Conservation (phyloP, 306 rosid species). For the Datisca glomerata region DNA sequence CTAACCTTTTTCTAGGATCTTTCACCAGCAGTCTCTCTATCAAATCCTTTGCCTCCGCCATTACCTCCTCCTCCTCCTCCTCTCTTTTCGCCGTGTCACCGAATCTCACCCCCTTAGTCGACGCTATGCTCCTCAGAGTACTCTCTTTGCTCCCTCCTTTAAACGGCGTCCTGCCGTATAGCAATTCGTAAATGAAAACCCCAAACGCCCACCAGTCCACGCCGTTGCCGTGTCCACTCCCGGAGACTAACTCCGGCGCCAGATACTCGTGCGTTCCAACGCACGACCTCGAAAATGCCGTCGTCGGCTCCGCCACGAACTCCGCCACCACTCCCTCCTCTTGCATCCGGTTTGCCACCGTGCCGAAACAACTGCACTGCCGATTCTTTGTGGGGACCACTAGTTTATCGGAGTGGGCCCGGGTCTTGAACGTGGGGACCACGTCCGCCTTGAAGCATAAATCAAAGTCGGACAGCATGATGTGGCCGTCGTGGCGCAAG, state of each 20-base stretch:
- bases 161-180: conserved; percentile 79
- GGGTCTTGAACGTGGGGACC: conserved; percentile 21
- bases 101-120: conserved; percentile 35
- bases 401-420: neutral
- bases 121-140: conserved; percentile 64
- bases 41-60: conserved; percentile 49
- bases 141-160: conserved; percentile 59
- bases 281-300: conserved; percentile 69
- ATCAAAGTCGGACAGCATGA: conserved; percentile 93
- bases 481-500: conserved; percentile 72
- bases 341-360: neutral
- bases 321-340: conserved; percentile 20
- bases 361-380: conserved; percentile 20
- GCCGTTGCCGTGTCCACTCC: conserved; percentile 70
- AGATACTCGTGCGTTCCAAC: conserved; percentile 88
- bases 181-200: conserved; percentile 49
- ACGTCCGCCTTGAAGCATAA: conserved; percentile 67
- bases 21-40: conserved; percentile 49
- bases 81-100: conserved; percentile 16
- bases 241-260: conserved; percentile 71
- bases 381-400: too few relatives aligned
- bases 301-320: conserved; percentile 69
- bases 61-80: conserved; percentile 45
- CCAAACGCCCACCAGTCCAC: conserved; percentile 99
- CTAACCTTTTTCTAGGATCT: conserved; percentile 56